phyloP scores from a whole-genome alignment of 257 asterid genomes.

The Solanum corneliomulleri region DNA sequence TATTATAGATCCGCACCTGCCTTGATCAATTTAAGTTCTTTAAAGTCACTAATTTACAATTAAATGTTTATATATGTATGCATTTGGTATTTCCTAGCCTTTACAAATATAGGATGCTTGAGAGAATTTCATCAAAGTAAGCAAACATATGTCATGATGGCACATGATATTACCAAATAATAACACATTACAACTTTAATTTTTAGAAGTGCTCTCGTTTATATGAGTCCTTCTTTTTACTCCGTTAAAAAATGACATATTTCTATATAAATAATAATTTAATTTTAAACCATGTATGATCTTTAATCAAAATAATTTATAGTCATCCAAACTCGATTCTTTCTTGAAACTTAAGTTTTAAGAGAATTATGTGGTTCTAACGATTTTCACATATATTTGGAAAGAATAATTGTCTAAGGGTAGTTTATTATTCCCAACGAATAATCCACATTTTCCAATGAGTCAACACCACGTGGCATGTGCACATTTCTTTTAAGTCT shows the following conservation, averaged over 20 bases:
- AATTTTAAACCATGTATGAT: no score
- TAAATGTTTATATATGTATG: not conserved
- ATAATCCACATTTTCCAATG: not conserved
- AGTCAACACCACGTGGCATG: not conserved
- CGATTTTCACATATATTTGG: not conserved
- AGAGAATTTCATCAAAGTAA: not conserved
- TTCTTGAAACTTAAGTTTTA: not conserved
- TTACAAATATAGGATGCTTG: not conserved
- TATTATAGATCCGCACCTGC: not conserved
- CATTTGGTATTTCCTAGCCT: not conserved
- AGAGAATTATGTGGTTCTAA: not conserved
- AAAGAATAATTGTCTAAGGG: not conserved
- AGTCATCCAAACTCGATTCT: rapidly evolving
- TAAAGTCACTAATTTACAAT: not conserved
- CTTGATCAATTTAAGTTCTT: not conserved
- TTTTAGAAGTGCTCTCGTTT: no score
- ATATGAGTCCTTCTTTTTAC: no score
- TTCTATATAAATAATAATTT: rapidly evolving
- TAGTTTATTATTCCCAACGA: not conserved
- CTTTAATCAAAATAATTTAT: no score
- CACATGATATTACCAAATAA: not conserved
- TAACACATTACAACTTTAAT: not conserved
- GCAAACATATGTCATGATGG: not conserved
- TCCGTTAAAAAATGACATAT: rapidly evolving
- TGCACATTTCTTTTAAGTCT: not conserved